A percentile compares a stretch with the other conserved stretches of the same genome.
Conservation (phyloP, 345 rosid genomes). For the Pseudoturritis turrita region DNA sequence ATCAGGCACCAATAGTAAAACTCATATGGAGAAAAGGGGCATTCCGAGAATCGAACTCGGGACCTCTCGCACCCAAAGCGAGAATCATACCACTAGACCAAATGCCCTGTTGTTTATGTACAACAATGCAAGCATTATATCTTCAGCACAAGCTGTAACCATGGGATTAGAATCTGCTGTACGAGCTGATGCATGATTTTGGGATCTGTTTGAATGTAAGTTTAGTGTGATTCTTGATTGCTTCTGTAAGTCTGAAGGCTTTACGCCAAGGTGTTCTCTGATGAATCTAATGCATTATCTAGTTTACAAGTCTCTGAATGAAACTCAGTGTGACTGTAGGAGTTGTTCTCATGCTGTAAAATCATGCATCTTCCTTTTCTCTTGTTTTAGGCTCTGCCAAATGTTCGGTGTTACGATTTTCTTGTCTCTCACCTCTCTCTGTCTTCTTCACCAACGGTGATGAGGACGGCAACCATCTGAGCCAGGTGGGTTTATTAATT, state of each 20-base stretch:
- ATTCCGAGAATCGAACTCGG: slow-evolving; percentile 39
- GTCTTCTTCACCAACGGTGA: too few species aligned
- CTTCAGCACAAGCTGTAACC: not conserved
- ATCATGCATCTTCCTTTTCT: not conserved
- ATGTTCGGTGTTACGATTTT: too few species aligned
- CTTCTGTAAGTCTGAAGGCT: not conserved
- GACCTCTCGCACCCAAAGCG: slow-evolving; percentile 76
- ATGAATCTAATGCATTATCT: not conserved
- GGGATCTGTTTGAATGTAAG: not conserved
- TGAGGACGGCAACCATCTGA: too few species aligned
- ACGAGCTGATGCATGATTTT: not conserved
- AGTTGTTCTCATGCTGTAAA: not conserved
- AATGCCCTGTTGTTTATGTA: slow-evolving; percentile 37
- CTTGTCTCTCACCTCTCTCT: too few species aligned
- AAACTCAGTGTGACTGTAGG: not conserved
- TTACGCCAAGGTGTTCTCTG: not conserved
- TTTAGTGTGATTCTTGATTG: not conserved
- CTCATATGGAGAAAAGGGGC: too few species aligned
- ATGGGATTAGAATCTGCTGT: not conserved
- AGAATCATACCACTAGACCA: slow-evolving; percentile 82
- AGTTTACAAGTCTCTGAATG: not conserved
- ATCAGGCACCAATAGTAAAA: too few species aligned
- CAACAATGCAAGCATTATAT: too few species aligned
- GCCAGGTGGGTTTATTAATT: too few species aligned
- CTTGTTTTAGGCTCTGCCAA: not conserved